Conservation (phyloP, 495 filamentous ascomycete genomes). For the Penicillium cinerascens region DNA sequence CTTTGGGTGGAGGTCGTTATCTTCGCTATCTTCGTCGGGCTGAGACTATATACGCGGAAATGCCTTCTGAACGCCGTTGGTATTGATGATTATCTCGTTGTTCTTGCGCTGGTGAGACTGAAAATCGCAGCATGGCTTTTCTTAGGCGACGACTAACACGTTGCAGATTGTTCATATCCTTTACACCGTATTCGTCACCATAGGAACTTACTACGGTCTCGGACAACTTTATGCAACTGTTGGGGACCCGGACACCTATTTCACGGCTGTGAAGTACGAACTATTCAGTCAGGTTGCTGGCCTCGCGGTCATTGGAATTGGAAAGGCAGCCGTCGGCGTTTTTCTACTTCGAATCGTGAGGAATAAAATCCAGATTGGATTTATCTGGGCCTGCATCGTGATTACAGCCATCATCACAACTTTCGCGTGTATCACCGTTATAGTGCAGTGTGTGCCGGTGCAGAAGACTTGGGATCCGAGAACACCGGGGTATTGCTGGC, state of each 20-base stretch:
- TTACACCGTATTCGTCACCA: conserved; percentile 23
- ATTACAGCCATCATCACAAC: conserved; percentile 19
- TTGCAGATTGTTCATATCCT: conserved; percentile 19
- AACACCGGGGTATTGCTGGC: conserved; percentile 17
- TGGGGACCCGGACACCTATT: conserved; percentile 17
- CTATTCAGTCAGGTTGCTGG: conserved; percentile 23
- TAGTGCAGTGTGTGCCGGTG: conserved; percentile 25
- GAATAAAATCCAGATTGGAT: conserved; percentile 23
- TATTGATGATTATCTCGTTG: conserved; percentile 20
- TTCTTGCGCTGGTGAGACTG: no score
- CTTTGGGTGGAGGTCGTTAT: conserved; percentile 22
- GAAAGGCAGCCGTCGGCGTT: conserved; percentile 21
- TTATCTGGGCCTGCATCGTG: conserved; percentile 18
- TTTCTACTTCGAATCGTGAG: conserved; percentile 29
- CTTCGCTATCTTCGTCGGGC: conserved; percentile 5
- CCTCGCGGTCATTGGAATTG: conserved; percentile 25
- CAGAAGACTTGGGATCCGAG: conserved; percentile 22
- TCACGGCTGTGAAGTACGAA: conserved; percentile 21
- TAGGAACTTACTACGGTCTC: conserved; percentile 10
- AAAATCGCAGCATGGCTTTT: background rate
- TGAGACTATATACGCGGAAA: conserved; percentile 26
- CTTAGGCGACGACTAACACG: background rate
- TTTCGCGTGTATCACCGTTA: conserved; percentile 19
- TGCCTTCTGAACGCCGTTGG: conserved; percentile 21
- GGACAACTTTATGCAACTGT: conserved; percentile 18